phyloP scores from a whole-genome alignment of 225 moss, liverwort and hornwort genomes.

The Marchantia paleacea region DNA sequence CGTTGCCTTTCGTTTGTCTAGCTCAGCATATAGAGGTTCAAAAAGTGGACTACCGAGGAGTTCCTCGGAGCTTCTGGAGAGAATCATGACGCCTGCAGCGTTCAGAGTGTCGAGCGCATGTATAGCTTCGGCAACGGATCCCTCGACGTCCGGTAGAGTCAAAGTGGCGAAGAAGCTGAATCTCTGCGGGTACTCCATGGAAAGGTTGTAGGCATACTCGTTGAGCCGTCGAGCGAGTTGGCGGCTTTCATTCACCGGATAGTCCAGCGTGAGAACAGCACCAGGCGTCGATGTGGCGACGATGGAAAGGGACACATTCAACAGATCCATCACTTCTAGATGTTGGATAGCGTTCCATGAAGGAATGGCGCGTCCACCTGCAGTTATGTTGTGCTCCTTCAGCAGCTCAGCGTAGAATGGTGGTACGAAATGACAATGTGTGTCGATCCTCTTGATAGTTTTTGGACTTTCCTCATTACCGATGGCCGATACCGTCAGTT shows the following conservation, averaged over 20 bases:
- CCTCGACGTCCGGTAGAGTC: constrained; percentile 35
- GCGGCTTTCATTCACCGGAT: constrained; percentile 18
- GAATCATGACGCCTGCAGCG: constrained; percentile 22
- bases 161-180: constrained; percentile 35
- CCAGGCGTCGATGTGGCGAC: constrained; percentile 17
- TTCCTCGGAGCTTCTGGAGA: constrained; percentile 20
- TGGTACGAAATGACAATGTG: constrained; percentile 29
- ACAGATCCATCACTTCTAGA: background rate
- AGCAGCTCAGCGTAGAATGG: constrained; percentile 16
- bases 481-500: background rate
- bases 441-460: constrained; percentile 15
- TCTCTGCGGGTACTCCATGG: constrained; percentile 16
- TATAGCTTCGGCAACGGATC: constrained; percentile 34
- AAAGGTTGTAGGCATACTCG: constrained; percentile 31
- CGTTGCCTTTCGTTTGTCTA: constrained; percentile 23
- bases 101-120: constrained; percentile 33
- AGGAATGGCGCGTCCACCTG: constrained; percentile 5
- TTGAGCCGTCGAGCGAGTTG: constrained; percentile 27
- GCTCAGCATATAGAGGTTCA: constrained; percentile 26
- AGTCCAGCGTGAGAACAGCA: constrained; percentile 4
- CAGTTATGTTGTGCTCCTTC: background rate
- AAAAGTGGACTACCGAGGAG: constrained; percentile 20
- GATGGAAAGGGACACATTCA: constrained; percentile 13
- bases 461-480: too few relatives aligned
- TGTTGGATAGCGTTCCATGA: constrained; percentile 21